Conservation (phyloP, 768 basidiomycete species). For the Tricholoma sp. region DNA sequence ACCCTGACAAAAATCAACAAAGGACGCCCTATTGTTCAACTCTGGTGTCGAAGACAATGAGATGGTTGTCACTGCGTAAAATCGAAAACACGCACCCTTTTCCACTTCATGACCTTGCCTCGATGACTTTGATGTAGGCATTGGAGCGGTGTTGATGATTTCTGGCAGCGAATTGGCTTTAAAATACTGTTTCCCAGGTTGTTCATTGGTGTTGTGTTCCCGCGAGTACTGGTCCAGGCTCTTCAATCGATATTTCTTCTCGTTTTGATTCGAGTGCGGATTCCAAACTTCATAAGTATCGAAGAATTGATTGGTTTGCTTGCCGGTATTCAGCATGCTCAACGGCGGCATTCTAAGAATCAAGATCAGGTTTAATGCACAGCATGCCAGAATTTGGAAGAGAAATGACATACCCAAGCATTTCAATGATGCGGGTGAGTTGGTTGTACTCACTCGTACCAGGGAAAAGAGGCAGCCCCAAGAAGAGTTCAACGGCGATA, state of each 20-base stretch:
- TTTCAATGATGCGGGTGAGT: constrained; percentile 92
- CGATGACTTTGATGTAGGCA: constrained; percentile 76
- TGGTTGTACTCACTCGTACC: constrained; percentile 99
- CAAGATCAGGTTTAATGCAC: constrained; percentile 1
- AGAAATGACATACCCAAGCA: constrained; percentile 78
- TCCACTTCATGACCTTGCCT: constrained; percentile 80
- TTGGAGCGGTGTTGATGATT: constrained; percentile 94
- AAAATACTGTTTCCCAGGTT: constrained; percentile 99
- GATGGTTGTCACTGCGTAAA: constrained; percentile 2
- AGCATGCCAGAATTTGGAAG: neutral
- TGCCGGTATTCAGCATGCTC: constrained; percentile 94
- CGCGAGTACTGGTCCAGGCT: constrained; percentile 91
- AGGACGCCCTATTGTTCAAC: constrained; percentile 87
- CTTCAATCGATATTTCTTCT: constrained; percentile 86
- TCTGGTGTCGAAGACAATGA: constrained; percentile 44
- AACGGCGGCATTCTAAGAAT: constrained; percentile 72
- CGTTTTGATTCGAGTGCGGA: constrained; percentile 62
- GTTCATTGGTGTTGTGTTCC: constrained; percentile 93
- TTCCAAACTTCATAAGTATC: constrained; percentile 62
- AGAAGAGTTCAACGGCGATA: constrained; percentile 96
- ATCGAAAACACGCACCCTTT: constrained; percentile 55
- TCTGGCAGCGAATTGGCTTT: constrained; percentile 90
- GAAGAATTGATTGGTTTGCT: constrained; percentile 93
- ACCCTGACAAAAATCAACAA: constrained; percentile 97
- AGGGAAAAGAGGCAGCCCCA: constrained; percentile 94